Conservation (phyloP, 2,329 filamentous ascomycete genomes). For the Daldinia sp. region DNA sequence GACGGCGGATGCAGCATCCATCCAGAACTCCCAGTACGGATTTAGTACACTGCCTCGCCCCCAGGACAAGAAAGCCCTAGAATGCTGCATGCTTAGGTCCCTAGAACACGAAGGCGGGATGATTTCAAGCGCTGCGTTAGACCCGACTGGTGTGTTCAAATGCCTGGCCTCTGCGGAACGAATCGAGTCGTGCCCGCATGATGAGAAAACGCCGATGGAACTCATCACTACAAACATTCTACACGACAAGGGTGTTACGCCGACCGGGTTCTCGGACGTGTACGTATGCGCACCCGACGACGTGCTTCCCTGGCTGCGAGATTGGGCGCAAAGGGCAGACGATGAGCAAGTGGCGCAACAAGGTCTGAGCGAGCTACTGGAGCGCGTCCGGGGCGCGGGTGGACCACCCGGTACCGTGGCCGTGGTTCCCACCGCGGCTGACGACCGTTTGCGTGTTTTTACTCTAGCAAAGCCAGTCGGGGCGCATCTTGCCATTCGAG, state of each 20-base stretch:
- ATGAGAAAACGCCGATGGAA: neutral
- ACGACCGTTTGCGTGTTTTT: constrained; percentile 1
- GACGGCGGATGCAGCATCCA: neutral
- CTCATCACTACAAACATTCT: neutral
- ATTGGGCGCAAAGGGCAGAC: constrained; percentile 8
- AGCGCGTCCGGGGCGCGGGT: neutral
- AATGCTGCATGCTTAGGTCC: neutral
- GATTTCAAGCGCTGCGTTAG: neutral
- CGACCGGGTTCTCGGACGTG: neutral
- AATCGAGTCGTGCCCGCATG: constrained; percentile 9
- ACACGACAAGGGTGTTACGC: neutral
- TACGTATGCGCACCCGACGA: constrained; percentile 11
- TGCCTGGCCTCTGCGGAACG: constrained; percentile 15
- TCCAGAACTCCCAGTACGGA: neutral
- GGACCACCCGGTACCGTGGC: constrained; percentile 1
- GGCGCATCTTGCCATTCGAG: constrained; percentile 22
- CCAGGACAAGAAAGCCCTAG: neutral
- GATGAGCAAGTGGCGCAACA: neutral
- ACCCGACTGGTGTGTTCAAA: constrained; percentile 6
- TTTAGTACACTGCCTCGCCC: neutral
- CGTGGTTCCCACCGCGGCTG: neutral
- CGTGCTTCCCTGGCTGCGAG: constrained; percentile 12
- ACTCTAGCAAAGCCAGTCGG: constrained; percentile 18
- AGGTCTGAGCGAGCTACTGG: neutral
- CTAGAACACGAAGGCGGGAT: neutral